Percentiles rank a stretch among this genome's conserved stretches.
These are phyloP conservation scores for Mycena belliarum DNA, from an alignment of 768 basidiomycete species.

Conservation along the genomic window DNA sequence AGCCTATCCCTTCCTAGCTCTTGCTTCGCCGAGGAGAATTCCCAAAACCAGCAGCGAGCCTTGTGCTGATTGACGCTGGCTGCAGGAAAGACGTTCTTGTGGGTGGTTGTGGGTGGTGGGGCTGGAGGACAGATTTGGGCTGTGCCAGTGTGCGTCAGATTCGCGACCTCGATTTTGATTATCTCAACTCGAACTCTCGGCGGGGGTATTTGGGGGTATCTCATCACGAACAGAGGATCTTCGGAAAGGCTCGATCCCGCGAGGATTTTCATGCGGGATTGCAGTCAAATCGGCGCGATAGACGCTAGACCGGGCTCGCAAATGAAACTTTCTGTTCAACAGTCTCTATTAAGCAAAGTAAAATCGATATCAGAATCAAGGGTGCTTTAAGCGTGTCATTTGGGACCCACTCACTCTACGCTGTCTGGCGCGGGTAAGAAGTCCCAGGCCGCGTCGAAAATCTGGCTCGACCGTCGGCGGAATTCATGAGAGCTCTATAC, in stretches of 20 bases:
- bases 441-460: background rate
- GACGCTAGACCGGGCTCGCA: background rate
- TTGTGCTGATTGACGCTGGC: background rate
- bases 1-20: too few relatives aligned
- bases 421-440: background rate
- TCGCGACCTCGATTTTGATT: constrained; percentile 11
- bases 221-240: background rate
- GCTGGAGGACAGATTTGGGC: background rate
- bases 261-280: background rate
- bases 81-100: background rate
- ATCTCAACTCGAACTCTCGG: constrained; percentile 12
- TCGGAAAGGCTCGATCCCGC: background rate
- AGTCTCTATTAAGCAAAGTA: background rate
- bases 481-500: background rate
- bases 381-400: background rate
- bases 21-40: background rate
- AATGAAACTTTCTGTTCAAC: background rate
- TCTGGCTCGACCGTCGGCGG: constrained; percentile 11
- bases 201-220: background rate
- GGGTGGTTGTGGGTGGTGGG: constrained; percentile 15
- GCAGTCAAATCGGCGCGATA: background rate
- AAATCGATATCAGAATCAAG: background rate
- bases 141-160: background rate
- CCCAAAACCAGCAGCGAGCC: background rate
- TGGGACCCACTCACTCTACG: background rate